Evolutionary conservation across 495 filamentous ascomycete genomes (phyloP).

Genomic region (Hyaloscypha hepaticicola): DNA sequence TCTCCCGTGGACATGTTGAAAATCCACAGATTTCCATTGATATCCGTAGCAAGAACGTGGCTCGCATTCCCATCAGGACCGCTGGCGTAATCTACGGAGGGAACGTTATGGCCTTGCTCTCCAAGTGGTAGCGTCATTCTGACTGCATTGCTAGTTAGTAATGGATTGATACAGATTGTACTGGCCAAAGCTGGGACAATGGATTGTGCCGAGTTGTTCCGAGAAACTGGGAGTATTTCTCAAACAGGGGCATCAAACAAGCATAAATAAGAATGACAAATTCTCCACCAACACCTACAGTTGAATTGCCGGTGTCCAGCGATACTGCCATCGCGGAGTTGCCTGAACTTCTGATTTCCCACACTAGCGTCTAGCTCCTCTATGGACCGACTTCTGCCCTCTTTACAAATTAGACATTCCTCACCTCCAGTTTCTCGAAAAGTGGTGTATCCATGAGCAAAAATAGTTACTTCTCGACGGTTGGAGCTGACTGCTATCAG

Average conservation of each 20-base stretch:
- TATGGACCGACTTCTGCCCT: background rate
- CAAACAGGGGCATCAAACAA: no score
- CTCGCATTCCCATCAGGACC: slow-evolving; percentile 59
- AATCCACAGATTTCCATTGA: slow-evolving; percentile 49
- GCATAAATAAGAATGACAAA: no score
- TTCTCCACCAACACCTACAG: background rate
- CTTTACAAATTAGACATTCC: background rate
- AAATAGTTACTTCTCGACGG: slow-evolving; percentile 23
- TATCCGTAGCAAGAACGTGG: slow-evolving; percentile 74
- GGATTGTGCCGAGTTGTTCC: background rate
- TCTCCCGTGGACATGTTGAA: background rate
- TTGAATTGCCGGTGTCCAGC: background rate
- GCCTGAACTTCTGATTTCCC: background rate
- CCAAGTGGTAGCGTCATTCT: slow-evolving; percentile 14
- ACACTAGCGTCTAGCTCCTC: background rate
- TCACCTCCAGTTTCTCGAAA: background rate
- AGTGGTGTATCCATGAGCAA: slow-evolving; percentile 7
- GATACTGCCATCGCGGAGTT: background rate
- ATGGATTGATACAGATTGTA: background rate
- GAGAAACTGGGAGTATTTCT: background rate
- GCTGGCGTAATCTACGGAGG: slow-evolving; percentile 70
- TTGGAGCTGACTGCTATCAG: slow-evolving; percentile 84
- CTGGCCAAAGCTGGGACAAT: background rate
- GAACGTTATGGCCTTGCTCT: slow-evolving; percentile 61
- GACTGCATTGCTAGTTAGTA: background rate